Evolutionary conservation across 768 basidiomycete genomes (phyloP).

Genomic region (Pisolithus microcarpus): DNA sequence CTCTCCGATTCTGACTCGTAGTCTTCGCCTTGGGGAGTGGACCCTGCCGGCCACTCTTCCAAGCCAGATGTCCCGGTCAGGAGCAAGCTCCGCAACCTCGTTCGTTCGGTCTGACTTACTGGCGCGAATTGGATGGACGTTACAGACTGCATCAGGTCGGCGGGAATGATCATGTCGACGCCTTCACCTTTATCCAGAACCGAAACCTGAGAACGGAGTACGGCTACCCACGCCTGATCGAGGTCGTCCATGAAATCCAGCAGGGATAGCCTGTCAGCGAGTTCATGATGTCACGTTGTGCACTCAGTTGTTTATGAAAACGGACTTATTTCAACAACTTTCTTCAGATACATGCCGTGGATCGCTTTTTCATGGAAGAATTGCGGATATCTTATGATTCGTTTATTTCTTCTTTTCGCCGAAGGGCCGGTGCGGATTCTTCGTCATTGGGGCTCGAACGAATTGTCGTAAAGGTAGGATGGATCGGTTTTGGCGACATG

Average conservation of each 20-base stretch:
- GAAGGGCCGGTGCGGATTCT: slow-evolving; percentile 30
- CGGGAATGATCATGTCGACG: slow-evolving; percentile 37
- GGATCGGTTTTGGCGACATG: background rate
- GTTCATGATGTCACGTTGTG: slow-evolving; percentile 45
- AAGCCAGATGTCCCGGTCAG: slow-evolving; percentile 50
- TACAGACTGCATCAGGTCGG: slow-evolving; percentile 24
- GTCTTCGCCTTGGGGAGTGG: slow-evolving; percentile 21
- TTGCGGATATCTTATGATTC: slow-evolving; percentile 48
- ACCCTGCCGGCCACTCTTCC: slow-evolving; percentile 59
- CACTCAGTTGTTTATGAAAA: slow-evolving; percentile 54
- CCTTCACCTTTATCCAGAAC: slow-evolving; percentile 41
- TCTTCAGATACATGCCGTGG: slow-evolving; percentile 44
- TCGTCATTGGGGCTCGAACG: slow-evolving; percentile 37
- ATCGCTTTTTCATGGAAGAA: slow-evolving; percentile 58
- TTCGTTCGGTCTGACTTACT: slow-evolving; percentile 63
- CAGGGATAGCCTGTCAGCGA: slow-evolving; percentile 64
- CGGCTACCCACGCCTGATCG: slow-evolving; percentile 67
- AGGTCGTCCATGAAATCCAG: slow-evolving; percentile 67
- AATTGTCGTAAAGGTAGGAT: slow-evolving; percentile 30
- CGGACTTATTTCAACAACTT: slow-evolving; percentile 37
- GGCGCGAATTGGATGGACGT: slow-evolving; percentile 35
- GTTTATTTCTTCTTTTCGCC: slow-evolving; percentile 33
- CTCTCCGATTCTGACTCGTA: slow-evolving; percentile 36
- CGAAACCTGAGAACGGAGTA: slow-evolving; percentile 61
- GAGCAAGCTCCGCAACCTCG: slow-evolving; percentile 62